Evolutionary conservation across 768 basidiomycete genomes (phyloP).

Genomic region (Leccinum pellstonianum): DNA sequence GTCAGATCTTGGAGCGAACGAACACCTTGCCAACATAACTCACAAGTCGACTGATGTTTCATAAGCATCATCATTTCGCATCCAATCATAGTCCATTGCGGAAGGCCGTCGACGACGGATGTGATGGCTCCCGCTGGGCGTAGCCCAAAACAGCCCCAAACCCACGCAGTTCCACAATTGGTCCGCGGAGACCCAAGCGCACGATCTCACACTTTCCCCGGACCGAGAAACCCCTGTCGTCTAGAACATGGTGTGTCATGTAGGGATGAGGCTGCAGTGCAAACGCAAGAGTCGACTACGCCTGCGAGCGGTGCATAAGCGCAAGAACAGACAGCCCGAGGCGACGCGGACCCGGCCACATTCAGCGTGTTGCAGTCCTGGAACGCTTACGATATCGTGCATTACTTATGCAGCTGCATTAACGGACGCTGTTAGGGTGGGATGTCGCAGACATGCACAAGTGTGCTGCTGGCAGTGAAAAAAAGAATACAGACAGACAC

Average conservation of each 20-base stretch:
- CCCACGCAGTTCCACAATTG: conserved; percentile 14
- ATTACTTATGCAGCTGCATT: neutral
- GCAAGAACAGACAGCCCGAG: conserved; percentile 6
- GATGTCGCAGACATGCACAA: neutral
- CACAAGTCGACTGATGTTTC: conserved; percentile 19
- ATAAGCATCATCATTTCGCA: conserved; percentile 14
- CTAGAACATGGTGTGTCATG: neutral
- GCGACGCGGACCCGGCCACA: conserved; percentile 1
- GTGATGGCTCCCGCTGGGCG: conserved; percentile 17
- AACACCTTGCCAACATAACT: conserved; percentile 10
- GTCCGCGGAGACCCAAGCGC: conserved; percentile 26
- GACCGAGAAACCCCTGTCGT: conserved; percentile 7
- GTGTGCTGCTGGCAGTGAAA: neutral
- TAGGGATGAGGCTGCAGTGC: neutral
- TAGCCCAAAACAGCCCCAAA: conserved; percentile 13
- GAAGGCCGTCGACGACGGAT: conserved; percentile 26
- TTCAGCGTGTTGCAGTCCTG: conserved; percentile 1
- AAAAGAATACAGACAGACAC: neutral
- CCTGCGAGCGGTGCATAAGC: conserved; percentile 5
- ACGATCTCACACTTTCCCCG: conserved; percentile 8
- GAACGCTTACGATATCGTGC: conserved; percentile 1
- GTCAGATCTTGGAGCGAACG: conserved; percentile 10
- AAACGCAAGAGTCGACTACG: neutral
- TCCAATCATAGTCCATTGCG: conserved; percentile 16
- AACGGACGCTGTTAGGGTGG: conserved; percentile 9